Evolutionary conservation across 345 rosid species (phyloP).

Genomic region (Durio zibethinus): DNA sequence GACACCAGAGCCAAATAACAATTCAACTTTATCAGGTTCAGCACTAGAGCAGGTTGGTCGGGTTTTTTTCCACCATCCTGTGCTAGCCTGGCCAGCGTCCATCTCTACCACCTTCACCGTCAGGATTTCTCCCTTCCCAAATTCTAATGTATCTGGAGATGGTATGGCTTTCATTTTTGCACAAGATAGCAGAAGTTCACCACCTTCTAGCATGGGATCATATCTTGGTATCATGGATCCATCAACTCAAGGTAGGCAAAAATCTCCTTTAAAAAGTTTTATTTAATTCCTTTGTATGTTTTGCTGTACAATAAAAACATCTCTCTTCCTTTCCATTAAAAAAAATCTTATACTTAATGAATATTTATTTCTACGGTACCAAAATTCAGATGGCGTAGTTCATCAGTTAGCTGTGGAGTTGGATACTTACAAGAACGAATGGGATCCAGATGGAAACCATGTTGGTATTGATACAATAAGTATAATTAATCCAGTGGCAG

Average conservation of each 20-base stretch:
- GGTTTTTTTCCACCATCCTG: constrained; percentile 27
- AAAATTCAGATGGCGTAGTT: constrained; percentile 26
- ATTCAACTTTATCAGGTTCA: neutral
- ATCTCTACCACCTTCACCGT: constrained; percentile 37
- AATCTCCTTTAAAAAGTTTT: neutral
- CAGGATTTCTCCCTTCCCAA: constrained; percentile 24
- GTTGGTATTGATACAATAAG: constrained; percentile 31
- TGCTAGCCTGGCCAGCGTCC: constrained; percentile 35
- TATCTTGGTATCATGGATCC: constrained; percentile 37
- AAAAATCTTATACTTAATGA: neutral
- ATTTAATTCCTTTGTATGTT: neutral
- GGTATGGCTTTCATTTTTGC: constrained; percentile 38
- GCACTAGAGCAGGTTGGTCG: constrained; percentile 21
- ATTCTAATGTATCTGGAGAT: constrained; percentile 22
- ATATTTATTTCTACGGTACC: neutral
- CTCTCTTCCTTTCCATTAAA: neutral
- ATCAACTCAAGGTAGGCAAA: constrained; percentile 35
- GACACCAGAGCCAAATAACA: constrained; percentile 20
- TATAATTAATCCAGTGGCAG: constrained; percentile 16
- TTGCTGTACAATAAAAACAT: neutral
- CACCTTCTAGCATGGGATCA: constrained; percentile 27
- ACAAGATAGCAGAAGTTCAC: constrained; percentile 25
- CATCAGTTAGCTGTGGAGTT: constrained; percentile 36
- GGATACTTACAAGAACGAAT: constrained; percentile 42
- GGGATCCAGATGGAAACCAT: constrained; percentile 37